These are phyloP conservation scores for Plasmodium inui DNA, from an alignment of 169 alveolate species.

Conservation along the genomic window DNA sequence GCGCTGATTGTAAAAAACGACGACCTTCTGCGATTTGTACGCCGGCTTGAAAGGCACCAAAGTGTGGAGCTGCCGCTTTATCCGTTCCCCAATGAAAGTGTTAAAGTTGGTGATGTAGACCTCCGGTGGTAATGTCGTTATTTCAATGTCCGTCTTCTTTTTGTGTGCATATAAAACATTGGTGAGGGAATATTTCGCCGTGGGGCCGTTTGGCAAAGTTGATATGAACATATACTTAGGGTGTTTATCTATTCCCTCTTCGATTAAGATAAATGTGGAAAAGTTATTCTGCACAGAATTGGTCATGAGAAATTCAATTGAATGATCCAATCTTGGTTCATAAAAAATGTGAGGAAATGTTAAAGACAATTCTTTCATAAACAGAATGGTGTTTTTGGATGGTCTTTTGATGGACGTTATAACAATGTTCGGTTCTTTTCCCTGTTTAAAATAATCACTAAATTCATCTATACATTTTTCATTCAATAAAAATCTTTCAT, in stretches of 20 bases:
- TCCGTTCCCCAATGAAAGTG: conserved; percentile 97
- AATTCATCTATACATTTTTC: conserved; percentile 90
- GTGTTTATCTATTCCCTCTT: conserved; percentile 91
- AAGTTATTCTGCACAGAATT: conserved; percentile 90
- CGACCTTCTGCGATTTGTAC: conserved; percentile 96
- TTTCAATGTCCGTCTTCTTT: conserved; percentile 90
- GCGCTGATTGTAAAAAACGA: conserved; percentile 98
- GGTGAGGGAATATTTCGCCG: conserved; percentile 92
- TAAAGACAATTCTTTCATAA: conserved; percentile 91
- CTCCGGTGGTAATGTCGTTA: conserved; percentile 96
- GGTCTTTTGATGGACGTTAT: conserved; percentile 93
- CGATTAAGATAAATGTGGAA: conserved; percentile 91
- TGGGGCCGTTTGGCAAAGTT: conserved; percentile 96
- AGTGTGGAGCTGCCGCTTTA: conserved; percentile 97
- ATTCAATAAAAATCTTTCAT: conserved; percentile 55
- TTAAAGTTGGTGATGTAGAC: conserved; percentile 95
- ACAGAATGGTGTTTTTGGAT: conserved; percentile 85
- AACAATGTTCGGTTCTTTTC: conserved; percentile 91
- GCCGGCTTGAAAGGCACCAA: conserved; percentile 97
- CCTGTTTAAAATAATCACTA: conserved; percentile 89
- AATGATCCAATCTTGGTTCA: conserved; percentile 88
- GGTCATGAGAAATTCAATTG: conserved; percentile 85
- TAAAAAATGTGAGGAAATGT: conserved; percentile 92
- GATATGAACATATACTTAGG: conserved; percentile 90
- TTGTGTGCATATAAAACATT: conserved; percentile 89